A percentile compares a stretch with the other conserved stretches of the same genome.
Evolutionary conservation across 768 basidiomycete genomes (phyloP).

Genomic region (Collybia sp.): DNA sequence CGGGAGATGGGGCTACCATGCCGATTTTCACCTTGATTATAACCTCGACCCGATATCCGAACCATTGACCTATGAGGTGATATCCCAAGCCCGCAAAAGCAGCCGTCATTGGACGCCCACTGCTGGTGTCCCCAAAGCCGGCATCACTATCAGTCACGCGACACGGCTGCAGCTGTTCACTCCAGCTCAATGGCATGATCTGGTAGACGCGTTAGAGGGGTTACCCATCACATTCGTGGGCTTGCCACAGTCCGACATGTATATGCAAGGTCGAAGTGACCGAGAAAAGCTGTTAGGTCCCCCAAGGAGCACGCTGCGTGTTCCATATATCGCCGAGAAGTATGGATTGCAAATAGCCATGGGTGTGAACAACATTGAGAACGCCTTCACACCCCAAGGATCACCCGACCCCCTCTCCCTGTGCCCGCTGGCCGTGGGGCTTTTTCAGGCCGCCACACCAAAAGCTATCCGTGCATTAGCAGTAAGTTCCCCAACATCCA

Average conservation of each 20-base stretch:
- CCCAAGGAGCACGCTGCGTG: conserved; percentile 52
- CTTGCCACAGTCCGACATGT: conserved; percentile 61
- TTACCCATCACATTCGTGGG: conserved; percentile 52
- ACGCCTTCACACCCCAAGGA: conserved; percentile 69
- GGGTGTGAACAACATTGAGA: conserved; percentile 62
- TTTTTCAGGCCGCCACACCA: conserved; percentile 55
- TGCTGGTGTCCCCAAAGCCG: conserved; percentile 20
- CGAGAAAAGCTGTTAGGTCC: conserved; percentile 30
- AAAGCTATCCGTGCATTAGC: conserved; percentile 40
- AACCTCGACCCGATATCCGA: conserved; percentile 47
- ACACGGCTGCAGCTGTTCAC: conserved; percentile 53
- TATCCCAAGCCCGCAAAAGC: conserved; percentile 31
- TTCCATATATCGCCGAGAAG: conserved; percentile 39
- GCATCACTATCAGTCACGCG: conserved; percentile 57
- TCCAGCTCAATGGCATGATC: conserved; percentile 36
- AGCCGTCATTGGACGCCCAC: conserved; percentile 11
- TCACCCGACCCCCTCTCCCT: conserved; percentile 56
- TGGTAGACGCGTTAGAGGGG: conserved; percentile 32
- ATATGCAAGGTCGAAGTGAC: conserved; percentile 55
- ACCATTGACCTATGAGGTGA: conserved; percentile 53
- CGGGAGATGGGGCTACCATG: conserved; percentile 29
- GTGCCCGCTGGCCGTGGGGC: conserved; percentile 50
- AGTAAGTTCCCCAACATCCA: conserved; percentile 21
- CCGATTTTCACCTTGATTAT: conserved; percentile 69
- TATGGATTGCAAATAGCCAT: conserved; percentile 47